Conservation (phyloP, 148 eudicot species). For the Rhododendron vialii region DNA sequence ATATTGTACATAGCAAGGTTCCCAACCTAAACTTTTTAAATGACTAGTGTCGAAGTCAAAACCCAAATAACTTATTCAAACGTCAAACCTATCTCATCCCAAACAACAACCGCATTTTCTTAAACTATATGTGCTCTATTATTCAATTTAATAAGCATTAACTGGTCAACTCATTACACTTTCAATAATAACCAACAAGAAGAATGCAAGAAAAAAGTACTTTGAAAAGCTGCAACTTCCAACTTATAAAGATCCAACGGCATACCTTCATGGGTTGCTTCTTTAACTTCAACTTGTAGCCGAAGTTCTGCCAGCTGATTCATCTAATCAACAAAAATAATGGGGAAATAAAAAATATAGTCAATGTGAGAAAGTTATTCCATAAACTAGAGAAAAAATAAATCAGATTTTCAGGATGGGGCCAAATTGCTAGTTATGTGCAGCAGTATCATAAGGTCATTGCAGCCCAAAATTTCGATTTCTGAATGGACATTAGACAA, state of each 20-base stretch:
- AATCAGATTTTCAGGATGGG: neutral
- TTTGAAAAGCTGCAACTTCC: neutral
- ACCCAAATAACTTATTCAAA: neutral
- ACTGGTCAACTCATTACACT: neutral
- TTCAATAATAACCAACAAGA: neutral
- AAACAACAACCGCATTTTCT: neutral
- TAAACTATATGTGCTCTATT: neutral
- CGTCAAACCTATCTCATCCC: neutral
- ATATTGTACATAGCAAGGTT: neutral
- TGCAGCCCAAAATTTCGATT: neutral
- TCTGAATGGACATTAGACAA: neutral
- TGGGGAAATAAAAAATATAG: neutral
- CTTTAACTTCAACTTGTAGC: slow-evolving; percentile 60
- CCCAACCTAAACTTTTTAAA: neutral
- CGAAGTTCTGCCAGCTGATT: slow-evolving; percentile 68
- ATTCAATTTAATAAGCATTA: neutral
- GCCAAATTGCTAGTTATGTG: neutral
- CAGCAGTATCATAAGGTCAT: neutral
- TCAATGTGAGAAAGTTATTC: slow-evolving; percentile 2
- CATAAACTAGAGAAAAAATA: neutral
- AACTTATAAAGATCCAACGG: neutral
- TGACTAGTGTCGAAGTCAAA: neutral
- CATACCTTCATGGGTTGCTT: slow-evolving; percentile 74
- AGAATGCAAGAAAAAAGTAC: neutral
- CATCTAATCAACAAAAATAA: slow-evolving; percentile 38